phyloP scores from a whole-genome alignment of 2,329 filamentous ascomycete species.

The Tolypocladium endophyticum region DNA sequence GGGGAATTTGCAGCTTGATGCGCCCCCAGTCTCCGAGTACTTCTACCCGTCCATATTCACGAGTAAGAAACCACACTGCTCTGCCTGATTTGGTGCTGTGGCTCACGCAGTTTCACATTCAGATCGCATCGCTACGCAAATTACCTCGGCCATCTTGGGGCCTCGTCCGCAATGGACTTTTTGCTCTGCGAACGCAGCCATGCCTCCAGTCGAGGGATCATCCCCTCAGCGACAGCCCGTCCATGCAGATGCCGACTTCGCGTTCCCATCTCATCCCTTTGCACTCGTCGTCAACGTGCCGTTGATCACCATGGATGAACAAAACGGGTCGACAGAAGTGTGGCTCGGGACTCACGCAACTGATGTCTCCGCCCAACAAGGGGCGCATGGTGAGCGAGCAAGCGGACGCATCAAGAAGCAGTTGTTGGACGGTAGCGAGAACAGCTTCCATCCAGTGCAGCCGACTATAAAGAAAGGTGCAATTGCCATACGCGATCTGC shows the following conservation, averaged over 20 bases:
- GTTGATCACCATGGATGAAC: conserved; percentile 35
- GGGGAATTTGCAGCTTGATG: conserved; percentile 52
- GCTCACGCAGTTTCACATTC: background rate
- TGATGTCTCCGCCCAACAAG: conserved; percentile 31
- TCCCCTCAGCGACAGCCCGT: conserved; percentile 39
- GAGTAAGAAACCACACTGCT: conserved; percentile 26
- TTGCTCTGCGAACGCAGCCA: conserved; percentile 45
- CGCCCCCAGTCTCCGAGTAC: conserved; percentile 37
- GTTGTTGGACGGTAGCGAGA: conserved; percentile 22
- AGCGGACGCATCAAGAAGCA: conserved; percentile 37
- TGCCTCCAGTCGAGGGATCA: conserved; percentile 34
- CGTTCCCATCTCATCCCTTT: conserved; percentile 42
- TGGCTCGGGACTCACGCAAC: conserved; percentile 44
- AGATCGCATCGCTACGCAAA: conserved; percentile 45
- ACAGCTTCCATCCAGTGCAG: conserved; percentile 34
- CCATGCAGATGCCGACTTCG: conserved; percentile 50
- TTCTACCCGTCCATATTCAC: conserved; percentile 41
- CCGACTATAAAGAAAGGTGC: conserved; percentile 42
- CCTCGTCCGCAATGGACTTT: conserved; percentile 46
- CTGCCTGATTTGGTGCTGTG: no score
- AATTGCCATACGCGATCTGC: conserved; percentile 46
- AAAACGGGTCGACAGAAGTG: conserved; percentile 47
- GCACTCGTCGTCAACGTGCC: conserved; percentile 44
- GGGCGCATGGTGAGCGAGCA: conserved; percentile 38
- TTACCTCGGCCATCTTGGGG: conserved; percentile 43